phyloP scores from a whole-genome alignment of 2,329 filamentous ascomycete genomes.

The Xylariaceae sp. region DNA sequence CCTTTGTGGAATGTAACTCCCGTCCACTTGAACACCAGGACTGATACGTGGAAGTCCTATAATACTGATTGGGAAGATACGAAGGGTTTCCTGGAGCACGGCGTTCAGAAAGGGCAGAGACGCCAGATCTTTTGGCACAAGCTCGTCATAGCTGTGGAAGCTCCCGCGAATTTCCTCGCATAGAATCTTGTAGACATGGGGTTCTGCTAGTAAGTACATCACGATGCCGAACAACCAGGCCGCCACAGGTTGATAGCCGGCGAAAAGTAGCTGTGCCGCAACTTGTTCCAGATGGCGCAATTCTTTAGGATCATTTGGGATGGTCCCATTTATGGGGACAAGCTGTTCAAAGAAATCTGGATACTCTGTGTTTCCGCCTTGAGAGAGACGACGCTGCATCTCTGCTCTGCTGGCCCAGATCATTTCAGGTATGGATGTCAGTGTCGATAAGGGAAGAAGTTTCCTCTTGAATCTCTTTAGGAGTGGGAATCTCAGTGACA shows the following conservation, averaged over 20 bases:
- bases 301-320: conserved; percentile 14
- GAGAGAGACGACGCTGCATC: neutral
- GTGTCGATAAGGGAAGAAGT: conserved; percentile 4
- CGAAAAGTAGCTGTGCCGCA: conserved; percentile 40
- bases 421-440: conserved; percentile 10
- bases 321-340: conserved; percentile 11
- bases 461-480: conserved; percentile 11
- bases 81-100: conserved; percentile 25
- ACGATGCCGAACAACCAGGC: conserved; percentile 15
- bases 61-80: conserved; percentile 22
- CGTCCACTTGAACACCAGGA: conserved; percentile 25
- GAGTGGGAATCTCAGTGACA: conserved; percentile 6
- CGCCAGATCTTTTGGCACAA: conserved; percentile 16
- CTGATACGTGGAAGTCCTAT: conserved; percentile 26
- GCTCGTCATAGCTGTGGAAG: conserved; percentile 25
- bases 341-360: conserved; percentile 8
- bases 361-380: conserved; percentile 3
- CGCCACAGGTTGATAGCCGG: conserved; percentile 16
- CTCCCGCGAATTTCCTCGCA: conserved; percentile 35
- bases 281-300: conserved; percentile 23
- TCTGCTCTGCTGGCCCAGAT: neutral
- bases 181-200: conserved; percentile 31
- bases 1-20: conserved; percentile 23
- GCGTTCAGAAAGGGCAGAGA: conserved; percentile 22
- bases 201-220: conserved; percentile 32